phyloP scores from a whole-genome alignment of 2,329 filamentous ascomycete genomes.

The Paraconiothyrium brasiliense region DNA sequence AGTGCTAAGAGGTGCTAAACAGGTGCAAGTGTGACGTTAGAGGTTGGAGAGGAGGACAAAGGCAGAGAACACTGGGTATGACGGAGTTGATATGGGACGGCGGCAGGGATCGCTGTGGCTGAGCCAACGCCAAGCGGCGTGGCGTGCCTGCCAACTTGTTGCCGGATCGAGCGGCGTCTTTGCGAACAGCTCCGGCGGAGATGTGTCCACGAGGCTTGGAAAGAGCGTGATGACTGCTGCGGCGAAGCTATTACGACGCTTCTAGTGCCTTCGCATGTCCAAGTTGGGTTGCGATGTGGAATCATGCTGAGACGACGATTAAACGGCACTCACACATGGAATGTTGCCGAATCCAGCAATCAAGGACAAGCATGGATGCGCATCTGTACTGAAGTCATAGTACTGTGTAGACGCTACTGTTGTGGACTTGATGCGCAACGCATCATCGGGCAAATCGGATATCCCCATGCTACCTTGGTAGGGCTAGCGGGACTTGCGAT shows the following conservation, averaged over 20 bases:
- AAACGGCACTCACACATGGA: neutral
- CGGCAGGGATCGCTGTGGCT: slow-evolving; percentile 11
- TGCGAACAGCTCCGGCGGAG: slow-evolving; percentile 5
- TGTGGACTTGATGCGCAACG: neutral
- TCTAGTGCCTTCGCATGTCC: neutral
- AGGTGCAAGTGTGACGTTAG: slow-evolving; percentile 12
- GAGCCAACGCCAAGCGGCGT: slow-evolving; percentile 9
- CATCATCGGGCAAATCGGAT: neutral
- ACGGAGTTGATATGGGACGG: slow-evolving; percentile 7
- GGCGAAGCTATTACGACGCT: slow-evolving; percentile 10
- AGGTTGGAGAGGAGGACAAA: slow-evolving; percentile 10
- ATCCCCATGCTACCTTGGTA: neutral
- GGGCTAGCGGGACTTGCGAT: neutral
- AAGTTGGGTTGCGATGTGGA: neutral
- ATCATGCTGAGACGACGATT: neutral
- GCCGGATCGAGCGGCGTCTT: slow-evolving; percentile 2
- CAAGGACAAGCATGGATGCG: neutral
- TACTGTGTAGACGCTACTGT: neutral
- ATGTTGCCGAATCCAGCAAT: neutral
- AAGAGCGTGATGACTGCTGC: neutral
- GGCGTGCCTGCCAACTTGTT: slow-evolving; percentile 1
- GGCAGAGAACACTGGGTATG: slow-evolving; percentile 13
- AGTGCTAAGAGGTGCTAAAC: neutral
- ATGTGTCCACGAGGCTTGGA: neutral
- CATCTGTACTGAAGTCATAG: neutral